phyloP scores from a whole-genome alignment of 441 rosid genomes.

The Croton setiger region DNA sequence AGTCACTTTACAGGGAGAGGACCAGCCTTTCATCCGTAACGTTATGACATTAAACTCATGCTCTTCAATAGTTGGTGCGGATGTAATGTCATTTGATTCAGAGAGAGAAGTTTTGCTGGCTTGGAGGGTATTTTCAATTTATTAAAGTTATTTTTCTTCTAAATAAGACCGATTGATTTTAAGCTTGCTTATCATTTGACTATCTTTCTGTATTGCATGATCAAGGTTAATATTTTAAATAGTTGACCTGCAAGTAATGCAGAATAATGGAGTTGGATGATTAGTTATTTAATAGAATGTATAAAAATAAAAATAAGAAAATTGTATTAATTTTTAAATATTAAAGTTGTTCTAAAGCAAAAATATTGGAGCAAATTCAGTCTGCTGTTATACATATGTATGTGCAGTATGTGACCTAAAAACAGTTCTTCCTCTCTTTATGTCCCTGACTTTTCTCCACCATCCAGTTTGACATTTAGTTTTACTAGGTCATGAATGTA shows the following conservation, averaged over 20 bases:
- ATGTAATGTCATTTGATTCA: constrained; percentile 86
- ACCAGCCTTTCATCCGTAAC: constrained; percentile 82
- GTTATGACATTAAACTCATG: constrained; percentile 96
- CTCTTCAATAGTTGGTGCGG: constrained; percentile 88
- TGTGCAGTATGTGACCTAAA: too few relatives aligned
- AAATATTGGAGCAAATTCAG: background rate
- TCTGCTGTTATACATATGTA: too few relatives aligned
- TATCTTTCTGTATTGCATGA: background rate
- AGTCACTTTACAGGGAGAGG: constrained; percentile 92
- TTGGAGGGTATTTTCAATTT: constrained; percentile 71
- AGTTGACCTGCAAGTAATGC: background rate
- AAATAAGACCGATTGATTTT: background rate
- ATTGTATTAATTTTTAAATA: background rate
- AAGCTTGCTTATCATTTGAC: background rate
- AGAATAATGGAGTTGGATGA: background rate
- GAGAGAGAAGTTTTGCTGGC: constrained; percentile 92
- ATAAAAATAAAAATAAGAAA: background rate
- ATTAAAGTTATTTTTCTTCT: constrained; percentile 10
- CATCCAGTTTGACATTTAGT: too few relatives aligned
- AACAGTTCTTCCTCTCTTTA: too few relatives aligned
- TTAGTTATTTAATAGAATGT: background rate
- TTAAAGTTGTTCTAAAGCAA: background rate
- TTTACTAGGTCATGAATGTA: too few relatives aligned
- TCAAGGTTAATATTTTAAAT: background rate
- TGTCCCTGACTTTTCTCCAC: too few relatives aligned